Percentiles rank a stretch among this genome's conserved stretches.
These are phyloP conservation scores for Aotearoamyces nothofagi DNA, from an alignment of 2,329 filamentous ascomycete genomes.

Conservation along the genomic window DNA sequence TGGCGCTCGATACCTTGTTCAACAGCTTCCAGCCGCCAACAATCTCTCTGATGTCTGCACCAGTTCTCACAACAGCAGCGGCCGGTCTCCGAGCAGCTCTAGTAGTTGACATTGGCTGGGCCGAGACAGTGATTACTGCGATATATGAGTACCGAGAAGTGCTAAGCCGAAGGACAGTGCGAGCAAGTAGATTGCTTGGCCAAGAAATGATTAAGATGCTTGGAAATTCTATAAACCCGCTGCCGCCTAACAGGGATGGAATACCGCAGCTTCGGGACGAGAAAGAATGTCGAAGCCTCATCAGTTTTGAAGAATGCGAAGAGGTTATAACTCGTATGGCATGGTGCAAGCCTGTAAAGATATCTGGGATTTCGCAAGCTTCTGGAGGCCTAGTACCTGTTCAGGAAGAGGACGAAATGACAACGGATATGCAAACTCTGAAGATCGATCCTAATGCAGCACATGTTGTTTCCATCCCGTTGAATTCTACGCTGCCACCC, in stretches of 20 bases:
- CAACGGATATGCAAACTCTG: conserved; percentile 12
- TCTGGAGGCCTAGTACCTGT: conserved; percentile 31
- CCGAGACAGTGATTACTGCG: conserved; percentile 71
- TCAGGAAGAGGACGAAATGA: conserved; percentile 39
- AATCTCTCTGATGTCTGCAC: conserved; percentile 65
- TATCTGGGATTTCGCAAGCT: conserved; percentile 5
- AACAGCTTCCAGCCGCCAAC: conserved; percentile 64
- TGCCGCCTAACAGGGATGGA: conserved; percentile 12
- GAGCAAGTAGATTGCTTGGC: conserved; percentile 59
- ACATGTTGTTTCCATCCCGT: conserved; percentile 24
- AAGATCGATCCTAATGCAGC: conserved; percentile 10
- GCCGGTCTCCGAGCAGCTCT: conserved; percentile 78
- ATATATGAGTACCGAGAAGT: conserved; percentile 88
- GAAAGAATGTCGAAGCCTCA: conserved; percentile 16
- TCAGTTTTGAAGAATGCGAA: conserved; percentile 68
- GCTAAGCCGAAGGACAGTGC: conserved; percentile 49
- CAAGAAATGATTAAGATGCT: conserved; percentile 54
- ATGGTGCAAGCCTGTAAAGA: conserved; percentile 46
- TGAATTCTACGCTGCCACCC: conserved; percentile 27
- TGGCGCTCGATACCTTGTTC: conserved; percentile 66
- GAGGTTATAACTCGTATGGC: conserved; percentile 60
- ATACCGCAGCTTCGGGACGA: conserved; percentile 5
- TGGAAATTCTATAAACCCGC: conserved; percentile 25
- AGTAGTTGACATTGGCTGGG: conserved; percentile 84
- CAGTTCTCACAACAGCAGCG: conserved; percentile 59